Evolutionary conservation across 1,284 basidiomycete genomes (phyloP), one percentile per base, ranked within the genome.

Genomic region (Lignosus rhinocerotis): DNA sequence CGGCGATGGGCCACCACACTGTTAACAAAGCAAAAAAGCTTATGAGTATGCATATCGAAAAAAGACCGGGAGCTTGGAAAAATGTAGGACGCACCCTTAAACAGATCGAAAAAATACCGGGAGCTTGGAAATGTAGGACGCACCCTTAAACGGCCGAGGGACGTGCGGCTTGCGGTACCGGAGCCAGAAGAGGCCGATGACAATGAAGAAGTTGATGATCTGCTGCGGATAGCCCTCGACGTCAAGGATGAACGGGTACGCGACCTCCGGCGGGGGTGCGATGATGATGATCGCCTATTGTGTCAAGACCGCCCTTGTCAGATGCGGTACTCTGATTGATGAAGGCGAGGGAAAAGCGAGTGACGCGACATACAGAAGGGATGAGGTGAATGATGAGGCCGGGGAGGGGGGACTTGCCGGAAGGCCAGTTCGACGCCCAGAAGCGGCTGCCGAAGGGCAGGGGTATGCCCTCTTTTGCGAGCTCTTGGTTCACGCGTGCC

Each of bases 371-470:
- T 76, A 79, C 77, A 0, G 84, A 87, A 21, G 85, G 69, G 21
- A 83, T 57, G 60, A 83, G 83, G 65, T 88, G 85, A 0, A 78
- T 75, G 54, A 82, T 79, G 11, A 90, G 73, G 0, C 85, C 88
- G 0, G 82, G 76, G 2, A 88, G 69, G 0, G 88, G 88, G 0
- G 86, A 80, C 62, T 80, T 76, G 65, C 79, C 36, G 70, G 86
- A 87, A 0, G 86, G 87, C 69, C 83, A 84, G 69, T 83, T 88
- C 66, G 83, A 86, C 3, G 87, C 83, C 66, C 88, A 86, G 69
- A 86, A 80, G 1, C 76, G 75, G 60, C 84, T 87, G 6, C 87
- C 88, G n/a, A 89, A 72, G 68, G 14, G 84, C 74, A 16, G 83
- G 80, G 42, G 67, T 17, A 84, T 68, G 7, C 79, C 81, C 63